phyloP scores from a whole-genome alignment of 2,329 filamentous ascomycete genomes.

The Cryphonectria parasitica region DNA sequence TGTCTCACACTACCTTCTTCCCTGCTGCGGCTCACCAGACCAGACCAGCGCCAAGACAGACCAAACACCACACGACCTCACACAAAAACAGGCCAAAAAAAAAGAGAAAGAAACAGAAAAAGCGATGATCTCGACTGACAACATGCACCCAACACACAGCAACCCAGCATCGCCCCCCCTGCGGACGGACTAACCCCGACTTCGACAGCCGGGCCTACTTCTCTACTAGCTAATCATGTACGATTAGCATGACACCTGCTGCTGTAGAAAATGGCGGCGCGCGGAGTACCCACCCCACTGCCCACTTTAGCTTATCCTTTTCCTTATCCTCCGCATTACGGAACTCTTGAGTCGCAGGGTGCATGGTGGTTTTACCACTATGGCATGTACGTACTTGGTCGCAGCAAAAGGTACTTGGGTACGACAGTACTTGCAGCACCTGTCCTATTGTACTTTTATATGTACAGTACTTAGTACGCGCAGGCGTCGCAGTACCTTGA shows the following conservation, averaged over 20 bases:
- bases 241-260: not conserved
- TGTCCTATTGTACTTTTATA: not conserved
- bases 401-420: not conserved
- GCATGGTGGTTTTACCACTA: not conserved
- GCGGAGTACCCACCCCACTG: conserved; percentile 15
- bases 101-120: not conserved
- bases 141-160: not conserved
- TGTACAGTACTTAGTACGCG: not conserved
- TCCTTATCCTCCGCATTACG: conserved; percentile 26
- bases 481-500: conserved; percentile 16
- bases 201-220: not conserved
- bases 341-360: conserved; percentile 6
- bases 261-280: not conserved
- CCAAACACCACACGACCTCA: not conserved
- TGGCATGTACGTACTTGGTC: too few relatives aligned
- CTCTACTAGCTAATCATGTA: not conserved
- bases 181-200: not conserved
- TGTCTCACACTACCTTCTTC: not conserved
- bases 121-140: not conserved
- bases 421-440: not conserved
- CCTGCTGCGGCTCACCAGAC: not conserved
- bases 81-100: not conserved
- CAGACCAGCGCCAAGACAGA: not conserved
- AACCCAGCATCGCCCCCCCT: not conserved
- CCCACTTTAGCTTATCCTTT: conserved; percentile 23